These are phyloP conservation scores for Kluyveromyces sp. DNA, from an alignment of 1,139 yeast genomes.

Conservation along the genomic window DNA sequence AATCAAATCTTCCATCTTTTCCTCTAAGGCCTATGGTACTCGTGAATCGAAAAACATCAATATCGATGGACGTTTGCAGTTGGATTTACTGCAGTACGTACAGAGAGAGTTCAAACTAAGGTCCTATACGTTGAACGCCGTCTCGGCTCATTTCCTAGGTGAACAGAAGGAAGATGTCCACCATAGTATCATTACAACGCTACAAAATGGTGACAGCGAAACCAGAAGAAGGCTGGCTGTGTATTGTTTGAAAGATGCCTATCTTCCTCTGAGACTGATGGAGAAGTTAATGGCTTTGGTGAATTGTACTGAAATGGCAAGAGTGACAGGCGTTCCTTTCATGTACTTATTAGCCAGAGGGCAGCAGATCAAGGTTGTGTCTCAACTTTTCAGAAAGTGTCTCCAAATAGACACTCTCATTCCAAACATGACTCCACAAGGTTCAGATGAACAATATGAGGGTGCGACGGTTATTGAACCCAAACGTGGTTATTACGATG, in stretches of 20 bases:
- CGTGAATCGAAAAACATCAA: constrained; percentile 87
- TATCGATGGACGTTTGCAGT: constrained; percentile 92
- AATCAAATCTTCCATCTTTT: constrained; percentile 72
- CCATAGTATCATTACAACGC: constrained; percentile 88
- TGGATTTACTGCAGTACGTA: constrained; percentile 85
- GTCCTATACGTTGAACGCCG: constrained; percentile 91
- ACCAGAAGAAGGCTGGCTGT: constrained; percentile 94
- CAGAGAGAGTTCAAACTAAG: constrained; percentile 93
- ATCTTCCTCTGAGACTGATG: constrained; percentile 74
- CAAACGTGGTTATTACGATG: constrained; percentile 87
- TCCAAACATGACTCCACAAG: constrained; percentile 84
- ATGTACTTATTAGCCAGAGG: constrained; percentile 85
- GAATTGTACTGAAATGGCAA: constrained; percentile 97
- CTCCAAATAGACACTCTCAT: constrained; percentile 76
- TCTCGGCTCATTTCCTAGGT: constrained; percentile 85
- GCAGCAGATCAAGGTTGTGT: constrained; percentile 94
- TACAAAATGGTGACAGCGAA: constrained; percentile 87
- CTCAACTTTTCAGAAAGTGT: constrained; percentile 91
- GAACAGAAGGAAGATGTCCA: constrained; percentile 99
- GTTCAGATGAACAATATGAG: constrained; percentile 84
- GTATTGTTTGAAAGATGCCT: constrained; percentile 94
- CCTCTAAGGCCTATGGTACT: constrained; percentile 95
- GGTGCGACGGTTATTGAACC: constrained; percentile 99
- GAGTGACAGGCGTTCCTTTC: constrained; percentile 98
- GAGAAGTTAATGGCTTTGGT: constrained; percentile 95